Evolutionary conservation across 768 basidiomycete species (phyloP).

Genomic region (Candolleomyces aberdarensis): DNA sequence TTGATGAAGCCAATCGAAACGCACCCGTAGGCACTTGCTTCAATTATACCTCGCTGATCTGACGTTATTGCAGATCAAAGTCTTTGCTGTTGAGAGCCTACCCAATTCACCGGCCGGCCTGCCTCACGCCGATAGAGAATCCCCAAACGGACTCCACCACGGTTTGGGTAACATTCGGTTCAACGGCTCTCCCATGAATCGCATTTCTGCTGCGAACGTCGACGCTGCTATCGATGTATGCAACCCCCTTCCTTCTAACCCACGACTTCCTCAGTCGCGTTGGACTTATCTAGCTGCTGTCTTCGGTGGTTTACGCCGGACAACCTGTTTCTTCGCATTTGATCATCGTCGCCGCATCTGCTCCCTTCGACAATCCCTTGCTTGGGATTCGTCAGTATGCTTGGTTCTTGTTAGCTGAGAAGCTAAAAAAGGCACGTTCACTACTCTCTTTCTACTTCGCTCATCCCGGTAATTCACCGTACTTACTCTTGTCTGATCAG

Average conservation of each 20-base stretch:
- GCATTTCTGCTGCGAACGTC: not conserved
- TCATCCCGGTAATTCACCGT: not conserved
- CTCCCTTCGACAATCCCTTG: not conserved
- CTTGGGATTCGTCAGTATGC: constrained; percentile 1
- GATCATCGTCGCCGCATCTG: not conserved
- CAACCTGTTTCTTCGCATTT: not conserved
- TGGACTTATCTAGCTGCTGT: not conserved
- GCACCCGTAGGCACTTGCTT: not conserved
- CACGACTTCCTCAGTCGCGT: not conserved
- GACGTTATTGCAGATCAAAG: not conserved
- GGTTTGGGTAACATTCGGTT: not conserved
- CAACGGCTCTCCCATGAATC: not conserved
- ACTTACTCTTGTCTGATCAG: not conserved
- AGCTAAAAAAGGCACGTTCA: not conserved
- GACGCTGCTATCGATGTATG: constrained; percentile 1
- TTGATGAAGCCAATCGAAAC: not conserved
- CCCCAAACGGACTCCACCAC: not conserved
- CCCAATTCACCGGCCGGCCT: not conserved
- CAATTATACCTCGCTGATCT: not conserved
- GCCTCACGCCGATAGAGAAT: not conserved
- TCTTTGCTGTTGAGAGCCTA: not conserved
- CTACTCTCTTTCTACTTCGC: not conserved
- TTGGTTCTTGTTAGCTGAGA: not conserved
- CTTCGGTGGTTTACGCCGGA: not conserved
- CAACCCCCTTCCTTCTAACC: not conserved